Evolutionary conservation across 2,329 filamentous ascomycete genomes (phyloP).

Genomic region (Ophiognomonia clavigignenti-juglandacearum): DNA sequence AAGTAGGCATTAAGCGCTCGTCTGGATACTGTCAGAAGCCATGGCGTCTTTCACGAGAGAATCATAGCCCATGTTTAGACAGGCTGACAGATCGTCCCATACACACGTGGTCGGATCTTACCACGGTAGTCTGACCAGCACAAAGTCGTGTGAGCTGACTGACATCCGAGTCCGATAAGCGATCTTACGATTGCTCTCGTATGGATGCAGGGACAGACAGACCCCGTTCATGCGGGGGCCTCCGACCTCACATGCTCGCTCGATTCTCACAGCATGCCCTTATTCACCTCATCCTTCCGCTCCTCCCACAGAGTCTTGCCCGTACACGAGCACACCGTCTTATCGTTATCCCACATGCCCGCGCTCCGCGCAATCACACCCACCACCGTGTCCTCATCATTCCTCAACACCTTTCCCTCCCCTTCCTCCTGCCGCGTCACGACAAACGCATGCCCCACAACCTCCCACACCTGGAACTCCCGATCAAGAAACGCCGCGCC

Average conservation of each 20-base stretch:
- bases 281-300: slow-evolving; percentile 79
- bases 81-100: no score
- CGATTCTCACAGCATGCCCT: slow-evolving; percentile 78
- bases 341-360: slow-evolving; percentile 98
- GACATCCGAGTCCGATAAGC: no score
- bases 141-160: no score
- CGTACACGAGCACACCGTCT: slow-evolving; percentile 95
- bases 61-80: no score
- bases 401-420: slow-evolving; percentile 53
- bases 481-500: slow-evolving; percentile 79
- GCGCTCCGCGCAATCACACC: slow-evolving; percentile 94
- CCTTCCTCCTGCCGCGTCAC: slow-evolving; percentile 63
- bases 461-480: slow-evolving; percentile 86
- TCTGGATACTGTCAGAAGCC: no score
- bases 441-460: slow-evolving; percentile 90
- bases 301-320: slow-evolving; percentile 99
- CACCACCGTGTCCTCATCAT: slow-evolving; percentile 81
- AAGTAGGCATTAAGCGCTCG: no score
- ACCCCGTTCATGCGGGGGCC: no score
- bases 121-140: no score
- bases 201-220: no score
- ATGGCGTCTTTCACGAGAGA: no score
- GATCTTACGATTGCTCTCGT: no score
- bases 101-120: no score
- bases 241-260: not conserved